Conservation (phyloP, 2,329 filamentous ascomycete species). For the Aspergillus phoenicis region DNA sequence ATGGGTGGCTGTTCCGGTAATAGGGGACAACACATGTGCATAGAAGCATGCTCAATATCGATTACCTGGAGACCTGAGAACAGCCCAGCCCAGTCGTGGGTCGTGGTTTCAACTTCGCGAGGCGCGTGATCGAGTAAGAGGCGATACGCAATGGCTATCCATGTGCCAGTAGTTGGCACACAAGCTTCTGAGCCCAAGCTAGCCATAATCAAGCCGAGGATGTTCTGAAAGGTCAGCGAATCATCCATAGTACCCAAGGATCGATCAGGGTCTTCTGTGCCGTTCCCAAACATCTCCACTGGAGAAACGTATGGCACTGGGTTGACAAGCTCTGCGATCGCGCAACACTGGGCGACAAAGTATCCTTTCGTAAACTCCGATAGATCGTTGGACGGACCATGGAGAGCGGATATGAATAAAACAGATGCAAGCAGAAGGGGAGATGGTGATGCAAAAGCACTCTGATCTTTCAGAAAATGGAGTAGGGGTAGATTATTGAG, state of each 20-base stretch:
- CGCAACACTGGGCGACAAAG: conserved; percentile 28
- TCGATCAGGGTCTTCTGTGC: background rate
- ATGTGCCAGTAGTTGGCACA: conserved; percentile 30
- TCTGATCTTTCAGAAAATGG: conserved; percentile 32
- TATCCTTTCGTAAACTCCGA: conserved; percentile 25
- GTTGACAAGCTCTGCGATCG: conserved; percentile 28
- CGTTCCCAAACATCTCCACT: background rate
- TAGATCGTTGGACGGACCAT: conserved; percentile 23
- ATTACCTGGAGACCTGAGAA: conserved; percentile 35
- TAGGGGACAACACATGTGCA: conserved; percentile 35
- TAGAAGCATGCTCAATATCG: conserved; percentile 36
- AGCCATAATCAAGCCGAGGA: conserved; percentile 34
- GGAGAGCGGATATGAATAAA: conserved; percentile 34
- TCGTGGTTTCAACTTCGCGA: conserved; percentile 12
- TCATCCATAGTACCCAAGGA: conserved; percentile 6
- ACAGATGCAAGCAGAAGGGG: conserved; percentile 32
- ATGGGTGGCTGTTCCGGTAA: conserved; percentile 29
- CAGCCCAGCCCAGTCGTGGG: conserved; percentile 27
- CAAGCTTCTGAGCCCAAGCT: conserved; percentile 35
- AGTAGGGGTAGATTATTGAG: conserved; percentile 31
- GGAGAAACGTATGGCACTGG: conserved; percentile 7
- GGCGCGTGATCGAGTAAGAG: conserved; percentile 32
- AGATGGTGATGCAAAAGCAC: conserved; percentile 28
- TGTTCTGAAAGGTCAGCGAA: conserved; percentile 28
- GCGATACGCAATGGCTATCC: conserved; percentile 35